Conservation (phyloP, 2,329 filamentous ascomycete species). For the Aspergillus sp. region DNA sequence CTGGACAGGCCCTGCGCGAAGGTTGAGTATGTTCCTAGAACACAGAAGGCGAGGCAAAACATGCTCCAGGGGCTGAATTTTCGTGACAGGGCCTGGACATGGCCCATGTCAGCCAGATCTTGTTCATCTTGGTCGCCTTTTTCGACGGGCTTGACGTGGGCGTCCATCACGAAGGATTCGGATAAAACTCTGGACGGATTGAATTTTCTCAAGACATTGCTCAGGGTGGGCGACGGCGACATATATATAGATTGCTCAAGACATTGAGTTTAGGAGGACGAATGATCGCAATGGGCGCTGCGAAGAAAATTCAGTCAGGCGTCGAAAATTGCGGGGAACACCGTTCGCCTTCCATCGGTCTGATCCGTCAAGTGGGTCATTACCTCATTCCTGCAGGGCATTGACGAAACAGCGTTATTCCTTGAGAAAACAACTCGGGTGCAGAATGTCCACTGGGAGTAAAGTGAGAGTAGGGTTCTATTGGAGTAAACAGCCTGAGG, state of each 20-base stretch:
- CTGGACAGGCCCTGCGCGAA: conserved; percentile 59
- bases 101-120: conserved; percentile 48
- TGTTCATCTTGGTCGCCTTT: conserved; percentile 47
- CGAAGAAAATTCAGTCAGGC: not conserved
- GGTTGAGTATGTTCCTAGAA: conserved; percentile 63
- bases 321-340: not conserved
- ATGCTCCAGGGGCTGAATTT: conserved; percentile 62
- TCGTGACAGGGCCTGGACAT: conserved; percentile 48
- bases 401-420: not conserved
- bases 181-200: not conserved
- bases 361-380: not conserved
- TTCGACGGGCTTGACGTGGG: conserved; percentile 27
- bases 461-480: too few relatives aligned
- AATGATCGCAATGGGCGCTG: not conserved
- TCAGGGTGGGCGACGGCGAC: not conserved
- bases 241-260: not conserved
- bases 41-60: conserved; percentile 61
- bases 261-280: not conserved
- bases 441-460: too few relatives aligned
- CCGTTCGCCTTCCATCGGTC: not conserved
- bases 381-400: not conserved
- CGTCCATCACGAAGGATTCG: not conserved
- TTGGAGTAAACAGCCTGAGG: too few relatives aligned
- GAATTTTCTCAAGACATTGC: not conserved
- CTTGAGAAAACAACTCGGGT: not conserved